A percentile compares a stretch with the other conserved stretches of the same genome.
Evolutionary conservation across 176 grass and related monocot genomes (phyloP).

Genomic region (Oryza glaberrima): DNA sequence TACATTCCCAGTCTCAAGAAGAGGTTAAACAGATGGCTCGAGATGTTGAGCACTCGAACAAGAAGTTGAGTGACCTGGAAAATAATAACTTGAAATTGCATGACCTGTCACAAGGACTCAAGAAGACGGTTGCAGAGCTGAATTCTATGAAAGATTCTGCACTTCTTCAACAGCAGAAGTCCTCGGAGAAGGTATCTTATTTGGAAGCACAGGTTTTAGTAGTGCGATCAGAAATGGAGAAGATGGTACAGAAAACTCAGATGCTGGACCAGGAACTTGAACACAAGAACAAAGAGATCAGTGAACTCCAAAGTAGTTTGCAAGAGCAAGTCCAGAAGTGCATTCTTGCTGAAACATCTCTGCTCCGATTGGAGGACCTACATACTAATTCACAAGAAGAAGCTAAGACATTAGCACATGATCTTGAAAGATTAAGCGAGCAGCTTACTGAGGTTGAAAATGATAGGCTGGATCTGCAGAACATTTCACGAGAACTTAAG

Average conservation of each 20-base stretch:
- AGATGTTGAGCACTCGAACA: slow-evolving; percentile 37
- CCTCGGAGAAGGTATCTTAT: slow-evolving; percentile 20
- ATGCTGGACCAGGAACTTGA: slow-evolving; percentile 40
- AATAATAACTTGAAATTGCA: slow-evolving; percentile 30
- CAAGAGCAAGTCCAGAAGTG: slow-evolving; percentile 25
- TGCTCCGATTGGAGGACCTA: slow-evolving; percentile 26
- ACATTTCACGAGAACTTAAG: slow-evolving; percentile 17
- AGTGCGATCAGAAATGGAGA: slow-evolving; percentile 30
- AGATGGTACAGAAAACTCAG: slow-evolving; percentile 35
- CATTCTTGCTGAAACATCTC: slow-evolving; percentile 31
- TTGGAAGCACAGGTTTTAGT: slow-evolving; percentile 34
- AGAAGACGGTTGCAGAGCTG: slow-evolving; percentile 27
- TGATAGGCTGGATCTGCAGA: slow-evolving; percentile 31
- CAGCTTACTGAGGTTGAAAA: slow-evolving; percentile 24
- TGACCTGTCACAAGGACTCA: background rate
- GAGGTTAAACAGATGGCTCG: slow-evolving; percentile 29
- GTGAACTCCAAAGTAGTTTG: slow-evolving; percentile 32
- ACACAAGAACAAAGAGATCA: slow-evolving; percentile 18
- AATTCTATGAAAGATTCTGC: slow-evolving; percentile 25
- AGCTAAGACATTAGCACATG: slow-evolving; percentile 25
- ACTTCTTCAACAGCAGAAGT: slow-evolving; percentile 40
- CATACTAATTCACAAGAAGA: slow-evolving; percentile 39
- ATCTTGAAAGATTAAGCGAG: slow-evolving; percentile 33
- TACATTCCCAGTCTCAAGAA: slow-evolving; percentile 39
- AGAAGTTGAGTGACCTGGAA: slow-evolving; percentile 25